Evolutionary conservation across 106 monocot species (phyloP).

Genomic region (Chionographis japonica): DNA sequence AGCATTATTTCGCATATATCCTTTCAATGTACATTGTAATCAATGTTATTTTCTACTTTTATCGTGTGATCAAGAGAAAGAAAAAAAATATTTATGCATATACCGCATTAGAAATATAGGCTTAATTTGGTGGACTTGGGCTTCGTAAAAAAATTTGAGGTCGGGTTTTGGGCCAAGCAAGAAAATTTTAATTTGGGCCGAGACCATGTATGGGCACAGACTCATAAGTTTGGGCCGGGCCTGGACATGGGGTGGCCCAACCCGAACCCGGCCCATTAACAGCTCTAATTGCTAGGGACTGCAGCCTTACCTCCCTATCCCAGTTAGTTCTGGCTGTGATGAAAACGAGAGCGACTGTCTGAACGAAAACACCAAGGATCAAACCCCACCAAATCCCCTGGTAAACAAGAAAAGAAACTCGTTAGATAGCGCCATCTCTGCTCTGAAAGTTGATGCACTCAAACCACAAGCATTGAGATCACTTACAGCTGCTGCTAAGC

Average conservation of each 20-base stretch:
- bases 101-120: too few species aligned
- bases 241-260: too few species aligned
- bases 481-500: slow-evolving; percentile 44
- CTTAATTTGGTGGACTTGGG: too few species aligned
- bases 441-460: neutral
- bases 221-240: too few species aligned
- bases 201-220: neutral
- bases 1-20: too few species aligned
- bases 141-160: too few species aligned
- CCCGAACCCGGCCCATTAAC: neutral
- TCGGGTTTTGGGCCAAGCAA: neutral
- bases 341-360: slow-evolving; percentile 45
- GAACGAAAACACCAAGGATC: slow-evolving; percentile 68
- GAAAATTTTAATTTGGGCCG: neutral
- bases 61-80: too few species aligned
- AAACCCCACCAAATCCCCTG: slow-evolving; percentile 93
- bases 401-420: neutral
- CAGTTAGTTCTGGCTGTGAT: slow-evolving; percentile 69
- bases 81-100: too few species aligned
- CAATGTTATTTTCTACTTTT: too few species aligned
- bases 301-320: slow-evolving; percentile 47
- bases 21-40: too few species aligned
- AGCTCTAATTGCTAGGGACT: neutral
- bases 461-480: neutral
- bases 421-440: neutral